Evolutionary conservation across 2,329 filamentous ascomycete genomes (phyloP).

Genomic region (Exophiala sp.): DNA sequence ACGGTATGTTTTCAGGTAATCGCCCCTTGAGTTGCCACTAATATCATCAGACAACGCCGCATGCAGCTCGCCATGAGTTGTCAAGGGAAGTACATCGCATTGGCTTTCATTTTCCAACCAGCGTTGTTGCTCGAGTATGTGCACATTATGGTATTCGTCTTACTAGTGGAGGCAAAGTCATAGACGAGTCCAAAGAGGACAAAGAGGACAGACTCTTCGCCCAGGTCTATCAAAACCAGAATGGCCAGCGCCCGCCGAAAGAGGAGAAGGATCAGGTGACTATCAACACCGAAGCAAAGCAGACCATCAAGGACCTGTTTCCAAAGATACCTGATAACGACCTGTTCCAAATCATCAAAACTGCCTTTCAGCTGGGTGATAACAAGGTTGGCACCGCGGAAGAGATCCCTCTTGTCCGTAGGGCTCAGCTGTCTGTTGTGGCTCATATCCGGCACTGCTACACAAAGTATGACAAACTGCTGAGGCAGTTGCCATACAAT

Average conservation of each 20-base stretch:
- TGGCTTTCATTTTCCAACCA: constrained; percentile 60
- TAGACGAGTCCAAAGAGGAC: constrained; percentile 30
- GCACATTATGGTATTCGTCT: constrained; percentile 45
- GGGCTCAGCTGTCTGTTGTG: constrained; percentile 59
- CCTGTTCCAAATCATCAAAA: constrained; percentile 56
- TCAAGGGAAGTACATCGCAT: constrained; percentile 60
- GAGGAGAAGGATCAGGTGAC: constrained; percentile 36
- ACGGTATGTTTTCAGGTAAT: constrained; percentile 48
- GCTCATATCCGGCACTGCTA: constrained; percentile 62
- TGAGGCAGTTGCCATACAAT: constrained; percentile 52
- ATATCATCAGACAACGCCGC: constrained; percentile 45
- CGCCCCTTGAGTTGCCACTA: constrained; percentile 5
- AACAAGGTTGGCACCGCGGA: constrained; percentile 56
- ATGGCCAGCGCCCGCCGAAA: constrained; percentile 17
- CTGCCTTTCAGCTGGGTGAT: constrained; percentile 59
- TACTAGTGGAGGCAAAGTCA: constrained; percentile 46
- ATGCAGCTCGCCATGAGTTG: constrained; percentile 50
- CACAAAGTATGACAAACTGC: constrained; percentile 59
- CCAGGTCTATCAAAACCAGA: constrained; percentile 25
- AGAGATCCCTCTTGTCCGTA: constrained; percentile 52
- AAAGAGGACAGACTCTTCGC: constrained; percentile 23
- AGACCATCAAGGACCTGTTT: constrained; percentile 60
- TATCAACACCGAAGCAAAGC: constrained; percentile 55
- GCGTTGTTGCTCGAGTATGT: constrained; percentile 58
- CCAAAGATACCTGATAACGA: constrained; percentile 60